phyloP scores from a whole-genome alignment of 2,329 filamentous ascomycete species.

The Sporothrix luriei region DNA sequence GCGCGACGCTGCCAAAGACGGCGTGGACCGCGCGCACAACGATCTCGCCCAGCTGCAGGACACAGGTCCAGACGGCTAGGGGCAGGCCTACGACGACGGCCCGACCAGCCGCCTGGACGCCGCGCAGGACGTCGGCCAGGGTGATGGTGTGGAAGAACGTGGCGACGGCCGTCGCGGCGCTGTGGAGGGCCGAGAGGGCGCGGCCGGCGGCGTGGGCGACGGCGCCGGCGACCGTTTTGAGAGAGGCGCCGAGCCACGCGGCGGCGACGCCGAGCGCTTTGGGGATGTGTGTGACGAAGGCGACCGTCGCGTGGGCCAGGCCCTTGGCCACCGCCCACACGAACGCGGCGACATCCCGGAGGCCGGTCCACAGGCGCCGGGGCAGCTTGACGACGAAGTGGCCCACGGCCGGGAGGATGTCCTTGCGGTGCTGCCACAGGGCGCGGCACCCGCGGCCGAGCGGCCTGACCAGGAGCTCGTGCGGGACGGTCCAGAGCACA shows the following conservation, averaged over 20 bases:
- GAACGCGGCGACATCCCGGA: neutral
- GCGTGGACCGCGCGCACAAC: slow-evolving; percentile 37
- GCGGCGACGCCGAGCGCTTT: neutral
- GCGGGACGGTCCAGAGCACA: slow-evolving; percentile 23
- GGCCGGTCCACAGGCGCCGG: slow-evolving; percentile 37
- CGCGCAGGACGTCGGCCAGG: slow-evolving; percentile 47
- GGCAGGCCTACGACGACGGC: slow-evolving; percentile 40
- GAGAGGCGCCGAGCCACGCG: neutral
- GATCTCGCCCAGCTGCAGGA: slow-evolving; percentile 38
- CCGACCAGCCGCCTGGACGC: slow-evolving; percentile 40
- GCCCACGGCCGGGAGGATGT: slow-evolving; percentile 34
- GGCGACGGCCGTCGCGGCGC: slow-evolving; percentile 42
- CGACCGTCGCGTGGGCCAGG: slow-evolving; percentile 35
- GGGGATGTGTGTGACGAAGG: neutral
- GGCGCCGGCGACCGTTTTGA: slow-evolving; percentile 36
- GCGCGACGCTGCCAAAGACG: slow-evolving; percentile 42
- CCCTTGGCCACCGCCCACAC: slow-evolving; percentile 27
- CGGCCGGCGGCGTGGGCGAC: slow-evolving; percentile 39
- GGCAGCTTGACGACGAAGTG: slow-evolving; percentile 2
- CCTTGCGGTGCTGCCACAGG: slow-evolving; percentile 39
- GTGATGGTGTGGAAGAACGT: slow-evolving; percentile 45
- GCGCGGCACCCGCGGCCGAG: neutral
- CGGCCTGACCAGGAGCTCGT: neutral
- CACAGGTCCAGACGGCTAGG: slow-evolving; percentile 37
- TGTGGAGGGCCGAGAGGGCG: slow-evolving; percentile 45